Percentiles rank a stretch among this genome's conserved stretches.
phyloP scores from a whole-genome alignment of 257 asterid genomes.

The Lycium barbarum region DNA sequence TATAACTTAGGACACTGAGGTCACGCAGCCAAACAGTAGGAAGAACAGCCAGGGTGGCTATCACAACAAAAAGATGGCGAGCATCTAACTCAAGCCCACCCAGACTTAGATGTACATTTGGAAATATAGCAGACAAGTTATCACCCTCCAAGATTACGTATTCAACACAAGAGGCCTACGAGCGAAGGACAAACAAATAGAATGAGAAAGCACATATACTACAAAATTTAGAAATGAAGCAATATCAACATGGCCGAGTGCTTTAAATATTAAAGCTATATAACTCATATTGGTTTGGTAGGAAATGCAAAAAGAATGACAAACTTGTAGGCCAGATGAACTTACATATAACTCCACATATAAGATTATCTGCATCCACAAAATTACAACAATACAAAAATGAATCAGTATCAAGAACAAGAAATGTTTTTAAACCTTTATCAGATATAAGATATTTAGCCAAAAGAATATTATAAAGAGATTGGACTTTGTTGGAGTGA shows the following conservation, averaged over 20 bases:
- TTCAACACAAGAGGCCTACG: constrained; percentile 92
- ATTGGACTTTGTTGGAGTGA: not conserved
- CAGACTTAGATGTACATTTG: constrained; percentile 71
- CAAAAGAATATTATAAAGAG: not conserved
- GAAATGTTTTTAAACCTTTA: not conserved
- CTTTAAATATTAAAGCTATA: not conserved
- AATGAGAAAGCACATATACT: constrained; percentile 11
- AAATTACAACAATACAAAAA: constrained; percentile 32
- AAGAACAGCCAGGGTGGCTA: constrained; percentile 80
- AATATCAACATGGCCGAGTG: not conserved
- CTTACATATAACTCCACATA: constrained; percentile 96
- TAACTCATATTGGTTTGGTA: not conserved
- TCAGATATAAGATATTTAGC: not conserved
- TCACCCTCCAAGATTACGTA: constrained; percentile 91
- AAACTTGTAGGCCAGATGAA: constrained; percentile 35
- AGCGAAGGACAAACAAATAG: constrained; percentile 27
- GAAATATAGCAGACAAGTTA: constrained; percentile 84
- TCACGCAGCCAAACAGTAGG: constrained; percentile 92
- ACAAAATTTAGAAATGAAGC: constrained; percentile 17
- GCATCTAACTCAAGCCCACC: constrained; percentile 67
- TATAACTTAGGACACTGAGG: constrained; percentile 85
- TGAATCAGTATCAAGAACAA: constrained; percentile 34
- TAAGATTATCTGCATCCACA: constrained; percentile 75
- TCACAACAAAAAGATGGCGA: constrained; percentile 70
- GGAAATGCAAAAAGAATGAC: not conserved